phyloP scores from a whole-genome alignment of 2,329 filamentous ascomycete species.

The Epicoccum sorghinum region DNA sequence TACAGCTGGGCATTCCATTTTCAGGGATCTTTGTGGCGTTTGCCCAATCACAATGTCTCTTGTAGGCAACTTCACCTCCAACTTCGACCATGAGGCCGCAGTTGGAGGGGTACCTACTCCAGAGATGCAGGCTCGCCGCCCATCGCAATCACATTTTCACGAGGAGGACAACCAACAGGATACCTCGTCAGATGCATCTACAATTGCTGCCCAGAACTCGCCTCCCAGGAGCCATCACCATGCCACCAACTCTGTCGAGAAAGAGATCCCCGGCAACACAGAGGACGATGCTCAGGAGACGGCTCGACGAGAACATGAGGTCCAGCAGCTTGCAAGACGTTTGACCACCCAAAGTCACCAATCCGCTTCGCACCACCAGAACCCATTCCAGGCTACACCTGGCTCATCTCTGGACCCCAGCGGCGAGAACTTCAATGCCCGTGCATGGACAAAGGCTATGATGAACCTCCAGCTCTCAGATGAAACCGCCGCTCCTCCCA shows the following conservation, averaged over 20 bases:
- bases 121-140: slow-evolving; percentile 35
- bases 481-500: slow-evolving; percentile 47
- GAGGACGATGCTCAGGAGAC: slow-evolving; percentile 27
- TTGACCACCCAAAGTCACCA: slow-evolving; percentile 49
- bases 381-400: slow-evolving; percentile 47
- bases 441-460: slow-evolving; percentile 58
- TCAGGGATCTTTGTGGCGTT: slow-evolving; percentile 13
- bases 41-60: slow-evolving; percentile 47
- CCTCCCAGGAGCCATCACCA: slow-evolving; percentile 27
- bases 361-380: slow-evolving; percentile 45
- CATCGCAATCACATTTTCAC: slow-evolving; percentile 22
- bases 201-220: slow-evolving; percentile 38
- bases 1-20: slow-evolving; percentile 8
- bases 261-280: slow-evolving; percentile 30
- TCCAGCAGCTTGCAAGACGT: slow-evolving; percentile 51
- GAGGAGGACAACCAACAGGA: slow-evolving; percentile 18
- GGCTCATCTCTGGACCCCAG: slow-evolving; percentile 55
- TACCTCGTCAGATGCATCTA: slow-evolving; percentile 42
- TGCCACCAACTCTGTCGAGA: slow-evolving; percentile 15
- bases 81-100: slow-evolving; percentile 49
- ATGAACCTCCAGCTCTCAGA: slow-evolving; percentile 54
- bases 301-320: slow-evolving; percentile 42
- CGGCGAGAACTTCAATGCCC: slow-evolving; percentile 55
- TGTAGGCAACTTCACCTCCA: slow-evolving; percentile 52
- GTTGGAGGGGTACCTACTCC: slow-evolving; percentile 43